phyloP scores from a whole-genome alignment of 2,329 filamentous ascomycete genomes.

The Lecanicillium sp. region DNA sequence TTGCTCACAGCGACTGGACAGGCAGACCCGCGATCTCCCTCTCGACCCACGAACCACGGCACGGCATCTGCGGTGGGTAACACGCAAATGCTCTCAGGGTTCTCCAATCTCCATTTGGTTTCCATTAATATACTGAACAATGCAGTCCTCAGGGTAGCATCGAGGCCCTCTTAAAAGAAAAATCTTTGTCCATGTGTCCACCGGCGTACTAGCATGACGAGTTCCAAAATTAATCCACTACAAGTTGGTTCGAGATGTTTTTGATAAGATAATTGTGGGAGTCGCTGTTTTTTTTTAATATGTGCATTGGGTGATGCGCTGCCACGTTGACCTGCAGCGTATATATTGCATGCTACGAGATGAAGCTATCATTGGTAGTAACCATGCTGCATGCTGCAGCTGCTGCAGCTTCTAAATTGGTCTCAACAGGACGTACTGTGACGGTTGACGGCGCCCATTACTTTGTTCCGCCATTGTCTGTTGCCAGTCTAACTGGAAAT shows the following conservation, averaged over 20 bases:
- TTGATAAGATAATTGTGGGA: no score
- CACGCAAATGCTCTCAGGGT: slow-evolving; percentile 1
- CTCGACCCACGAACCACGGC: neutral
- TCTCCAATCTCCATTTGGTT: neutral
- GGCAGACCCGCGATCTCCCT: neutral
- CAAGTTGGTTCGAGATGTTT: neutral
- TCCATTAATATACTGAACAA: neutral
- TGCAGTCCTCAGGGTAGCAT: neutral
- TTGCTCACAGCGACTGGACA: neutral
- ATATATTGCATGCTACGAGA: no score
- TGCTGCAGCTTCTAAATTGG: neutral
- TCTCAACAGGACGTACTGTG: slow-evolving; percentile 14
- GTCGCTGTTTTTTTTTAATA: no score
- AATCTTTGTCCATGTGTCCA: neutral
- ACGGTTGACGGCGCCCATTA: slow-evolving; percentile 12
- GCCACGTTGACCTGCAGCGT: no score
- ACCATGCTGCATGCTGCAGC: neutral
- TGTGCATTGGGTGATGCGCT: no score
- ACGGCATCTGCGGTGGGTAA: neutral
- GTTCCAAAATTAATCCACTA: neutral
- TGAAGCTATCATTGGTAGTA: neutral
- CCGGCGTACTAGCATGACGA: neutral
- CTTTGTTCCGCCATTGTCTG: slow-evolving; percentile 14
- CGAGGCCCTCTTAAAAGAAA: neutral
- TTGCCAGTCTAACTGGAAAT: slow-evolving; percentile 1